phyloP scores from a whole-genome alignment of 1,284 basidiomycete species.

The Trametes sp. region DNA sequence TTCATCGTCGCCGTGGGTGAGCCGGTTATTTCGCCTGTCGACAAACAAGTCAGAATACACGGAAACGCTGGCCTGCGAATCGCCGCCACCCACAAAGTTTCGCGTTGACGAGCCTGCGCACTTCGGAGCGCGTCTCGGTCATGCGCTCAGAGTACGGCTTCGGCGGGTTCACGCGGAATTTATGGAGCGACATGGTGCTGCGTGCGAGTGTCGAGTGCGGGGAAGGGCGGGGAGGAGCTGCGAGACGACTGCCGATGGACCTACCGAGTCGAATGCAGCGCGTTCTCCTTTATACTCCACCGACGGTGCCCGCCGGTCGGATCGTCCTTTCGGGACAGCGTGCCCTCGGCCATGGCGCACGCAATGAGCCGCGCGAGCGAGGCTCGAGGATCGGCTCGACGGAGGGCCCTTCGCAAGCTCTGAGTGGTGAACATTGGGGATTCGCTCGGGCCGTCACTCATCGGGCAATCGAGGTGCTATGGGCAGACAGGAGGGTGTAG shows the following conservation, averaged over 20 bases:
- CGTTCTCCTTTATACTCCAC: not conserved
- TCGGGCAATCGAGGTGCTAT: slow-evolving; percentile 7
- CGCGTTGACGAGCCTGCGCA: slow-evolving; percentile 39
- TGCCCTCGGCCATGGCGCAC: slow-evolving; percentile 10
- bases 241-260: slow-evolving; percentile 1
- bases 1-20: slow-evolving; percentile 41
- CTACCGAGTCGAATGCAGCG: too few species aligned
- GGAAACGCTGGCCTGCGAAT: not conserved
- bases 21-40: slow-evolving; percentile 37
- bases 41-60: slow-evolving; percentile 8
- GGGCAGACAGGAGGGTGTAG: slow-evolving; percentile 2
- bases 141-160: slow-evolving; percentile 42
- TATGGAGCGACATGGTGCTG: slow-evolving; percentile 13
- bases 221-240: not conserved
- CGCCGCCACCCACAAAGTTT: slow-evolving; percentile 37
- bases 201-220: not conserved
- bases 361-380: slow-evolving; percentile 7
- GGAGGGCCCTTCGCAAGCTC: slow-evolving; percentile 8
- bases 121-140: slow-evolving; percentile 40
- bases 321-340: slow-evolving; percentile 9
- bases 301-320: slow-evolving; percentile 1
- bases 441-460: slow-evolving; percentile 6
- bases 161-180: slow-evolving; percentile 40
- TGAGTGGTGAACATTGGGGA: not conserved
- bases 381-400: slow-evolving; percentile 21